Evolutionary conservation across 1,284 basidiomycete species (phyloP), one percentile per base, ranked within the genome.

Genomic region (Earliella scabrosa): DNA sequence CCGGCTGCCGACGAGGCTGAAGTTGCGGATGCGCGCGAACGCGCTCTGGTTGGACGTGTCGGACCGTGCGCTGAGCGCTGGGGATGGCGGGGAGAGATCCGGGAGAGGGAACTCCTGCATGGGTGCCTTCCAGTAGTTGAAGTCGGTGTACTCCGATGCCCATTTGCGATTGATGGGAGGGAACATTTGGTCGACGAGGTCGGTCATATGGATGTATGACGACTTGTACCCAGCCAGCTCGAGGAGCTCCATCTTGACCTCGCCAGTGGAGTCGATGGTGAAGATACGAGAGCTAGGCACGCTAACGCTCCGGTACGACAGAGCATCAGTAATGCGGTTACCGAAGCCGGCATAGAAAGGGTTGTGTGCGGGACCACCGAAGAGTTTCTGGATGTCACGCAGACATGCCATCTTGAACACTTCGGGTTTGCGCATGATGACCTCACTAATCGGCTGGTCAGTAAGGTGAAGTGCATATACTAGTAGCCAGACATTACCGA

Each of bases 391-490:
- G 54, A 99, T 98, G 73, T 99, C 97, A 35, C 96, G 83, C 61
- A 99, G 76, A 75, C 96, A 98, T 2, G 97, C 97, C 97, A 99
- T 99, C 80, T 99, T 99, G 84, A 99, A 99, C 27, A 99, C 86
- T 71, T 99, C 97, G 0, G 97, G 97, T 75, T 99, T 98, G 35
- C 96, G 88, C 88, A 97, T 91, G 67, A 98, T 96, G n/a, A 98
- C 95, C 75, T 98, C 95, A 3, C 94, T 95, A 24, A 38, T 23
- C 32, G 41, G 43, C 8, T 24, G 16, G 21, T 32, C 7, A 44
- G 27, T 16, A n/a, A n/a, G n/a, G n/a, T n/a, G n/a, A n/a, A 13
- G 44, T 13, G 27, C 11, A 11, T 6, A 2, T 20, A 13, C 5
- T 13, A 10, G 2, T 1, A 31, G 36, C 14, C 14, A 20, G 32